These are phyloP conservation scores for Datura wrightii DNA, from an alignment of 257 asterid species.

Conservation along the genomic window DNA sequence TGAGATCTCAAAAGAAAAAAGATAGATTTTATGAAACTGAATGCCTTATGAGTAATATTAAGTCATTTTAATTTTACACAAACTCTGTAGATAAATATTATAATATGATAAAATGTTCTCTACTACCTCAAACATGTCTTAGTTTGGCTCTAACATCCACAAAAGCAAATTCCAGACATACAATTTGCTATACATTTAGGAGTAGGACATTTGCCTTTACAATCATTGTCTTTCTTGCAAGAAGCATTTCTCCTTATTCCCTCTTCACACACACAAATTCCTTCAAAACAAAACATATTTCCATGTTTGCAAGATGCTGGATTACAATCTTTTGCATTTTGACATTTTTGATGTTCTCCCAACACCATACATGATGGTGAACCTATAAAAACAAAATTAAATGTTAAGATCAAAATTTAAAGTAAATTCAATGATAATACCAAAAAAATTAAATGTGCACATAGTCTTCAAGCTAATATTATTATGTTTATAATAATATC, in stretches of 20 bases:
- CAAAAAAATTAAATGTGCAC: background rate
- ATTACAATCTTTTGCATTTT: background rate
- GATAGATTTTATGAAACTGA: no score
- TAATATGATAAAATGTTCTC: background rate
- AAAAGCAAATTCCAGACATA: background rate
- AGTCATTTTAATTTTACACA: no score
- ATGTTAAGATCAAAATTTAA: background rate
- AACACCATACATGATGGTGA: background rate
- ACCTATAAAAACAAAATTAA: background rate
- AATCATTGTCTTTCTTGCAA: background rate
- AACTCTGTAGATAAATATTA: no score
- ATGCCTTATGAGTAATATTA: no score
- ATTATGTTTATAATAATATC: background rate
- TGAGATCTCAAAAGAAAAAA: no score
- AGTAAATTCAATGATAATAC: background rate
- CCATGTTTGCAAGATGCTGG: background rate
- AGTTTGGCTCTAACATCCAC: background rate
- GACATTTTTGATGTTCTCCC: background rate
- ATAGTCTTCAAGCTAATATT: background rate
- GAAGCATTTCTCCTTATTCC: no score
- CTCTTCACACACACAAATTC: no score
- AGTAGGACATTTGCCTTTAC: background rate
- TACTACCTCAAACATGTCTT: background rate
- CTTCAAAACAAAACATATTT: background rate
- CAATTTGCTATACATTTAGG: background rate